A percentile compares a stretch with the other conserved stretches of the same genome.
These are phyloP conservation scores for Austroboletus niveus DNA, from an alignment of 1,284 basidiomycete species.

Conservation along the genomic window DNA sequence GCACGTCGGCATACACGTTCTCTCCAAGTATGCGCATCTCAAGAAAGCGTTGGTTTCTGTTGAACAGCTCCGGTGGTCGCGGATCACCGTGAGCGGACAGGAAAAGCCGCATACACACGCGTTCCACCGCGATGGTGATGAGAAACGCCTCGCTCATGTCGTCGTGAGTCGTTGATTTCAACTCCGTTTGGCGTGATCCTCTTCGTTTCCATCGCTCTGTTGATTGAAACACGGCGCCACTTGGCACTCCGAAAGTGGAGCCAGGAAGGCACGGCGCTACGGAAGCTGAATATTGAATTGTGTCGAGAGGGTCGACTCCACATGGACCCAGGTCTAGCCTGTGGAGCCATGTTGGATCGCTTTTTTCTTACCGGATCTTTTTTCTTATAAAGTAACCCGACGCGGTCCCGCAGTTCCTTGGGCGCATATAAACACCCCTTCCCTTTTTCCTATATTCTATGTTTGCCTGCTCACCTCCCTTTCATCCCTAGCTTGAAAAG, in stretches of 20 bases:
- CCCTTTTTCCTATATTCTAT: not conserved
- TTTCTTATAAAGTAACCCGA: slow-evolving; percentile 14
- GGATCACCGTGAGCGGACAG: slow-evolving; percentile 58
- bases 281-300: not conserved
- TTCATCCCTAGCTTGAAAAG: slow-evolving; percentile 52
- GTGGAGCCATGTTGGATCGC: slow-evolving; percentile 18
- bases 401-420: not conserved
- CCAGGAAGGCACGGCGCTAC: slow-evolving; percentile 2
- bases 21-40: slow-evolving; percentile 82
- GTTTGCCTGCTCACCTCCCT: not conserved
- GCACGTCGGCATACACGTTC: slow-evolving; percentile 82
- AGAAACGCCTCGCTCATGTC: slow-evolving; percentile 73
- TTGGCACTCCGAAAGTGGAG: slow-evolving; percentile 17
- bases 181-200: not conserved
- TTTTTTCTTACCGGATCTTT: not conserved
- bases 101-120: slow-evolving; percentile 72
- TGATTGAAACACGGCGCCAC: slow-evolving; percentile 13
- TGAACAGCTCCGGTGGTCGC: slow-evolving; percentile 83
- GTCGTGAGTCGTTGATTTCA: slow-evolving; percentile 42
- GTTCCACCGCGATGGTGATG: slow-evolving; percentile 88
- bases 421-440: not conserved
- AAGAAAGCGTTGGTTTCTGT: slow-evolving; percentile 75
- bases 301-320: slow-evolving; percentile 12
- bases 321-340: slow-evolving; percentile 20
- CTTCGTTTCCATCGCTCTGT: not conserved